Conservation (phyloP, 2,329 filamentous ascomycete genomes). For the Pleoardoris graminearum region DNA sequence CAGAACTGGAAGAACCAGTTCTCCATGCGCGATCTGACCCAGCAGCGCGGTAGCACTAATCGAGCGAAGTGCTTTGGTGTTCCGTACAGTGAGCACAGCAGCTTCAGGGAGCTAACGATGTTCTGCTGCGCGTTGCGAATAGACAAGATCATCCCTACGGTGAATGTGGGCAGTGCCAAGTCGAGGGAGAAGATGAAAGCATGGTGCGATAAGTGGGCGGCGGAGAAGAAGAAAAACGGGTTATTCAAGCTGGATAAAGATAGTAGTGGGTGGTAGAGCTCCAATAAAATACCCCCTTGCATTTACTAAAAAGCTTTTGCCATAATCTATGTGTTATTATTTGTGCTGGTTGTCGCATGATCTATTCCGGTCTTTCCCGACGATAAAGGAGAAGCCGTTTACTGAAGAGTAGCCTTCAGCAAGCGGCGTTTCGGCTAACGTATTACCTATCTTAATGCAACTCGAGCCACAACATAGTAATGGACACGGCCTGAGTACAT, state of each 20-base stretch:
- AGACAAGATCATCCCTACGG: conserved; percentile 88
- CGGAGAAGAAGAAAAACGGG: conserved; percentile 65
- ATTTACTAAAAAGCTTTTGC: no score
- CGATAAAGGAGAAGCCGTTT: no score
- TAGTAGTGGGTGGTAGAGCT: conserved; percentile 10
- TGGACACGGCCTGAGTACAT: no score
- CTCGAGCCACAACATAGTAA: no score
- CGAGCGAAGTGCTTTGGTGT: conserved; percentile 90
- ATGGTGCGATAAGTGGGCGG: conserved; percentile 67
- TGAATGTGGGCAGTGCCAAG: conserved; percentile 75
- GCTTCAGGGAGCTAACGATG: conserved; percentile 90
- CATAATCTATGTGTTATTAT: no score
- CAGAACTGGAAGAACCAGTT: conserved; percentile 78
- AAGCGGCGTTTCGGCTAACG: no score
- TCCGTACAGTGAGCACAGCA: conserved; percentile 94
- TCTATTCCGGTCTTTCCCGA: no score
- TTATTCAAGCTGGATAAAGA: conserved; percentile 50
- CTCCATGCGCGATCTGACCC: conserved; percentile 69
- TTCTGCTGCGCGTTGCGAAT: conserved; percentile 88
- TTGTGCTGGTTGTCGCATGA: no score
- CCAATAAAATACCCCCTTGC: no score
- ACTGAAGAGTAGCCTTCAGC: no score
- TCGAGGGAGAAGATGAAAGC: conserved; percentile 67
- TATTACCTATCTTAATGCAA: no score
- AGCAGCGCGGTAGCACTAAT: conserved; percentile 80